A percentile compares a stretch with the other conserved stretches of the same genome.
phyloP scores from a whole-genome alignment of 306 rosid genomes.

The Hippophae rhamnoides region DNA sequence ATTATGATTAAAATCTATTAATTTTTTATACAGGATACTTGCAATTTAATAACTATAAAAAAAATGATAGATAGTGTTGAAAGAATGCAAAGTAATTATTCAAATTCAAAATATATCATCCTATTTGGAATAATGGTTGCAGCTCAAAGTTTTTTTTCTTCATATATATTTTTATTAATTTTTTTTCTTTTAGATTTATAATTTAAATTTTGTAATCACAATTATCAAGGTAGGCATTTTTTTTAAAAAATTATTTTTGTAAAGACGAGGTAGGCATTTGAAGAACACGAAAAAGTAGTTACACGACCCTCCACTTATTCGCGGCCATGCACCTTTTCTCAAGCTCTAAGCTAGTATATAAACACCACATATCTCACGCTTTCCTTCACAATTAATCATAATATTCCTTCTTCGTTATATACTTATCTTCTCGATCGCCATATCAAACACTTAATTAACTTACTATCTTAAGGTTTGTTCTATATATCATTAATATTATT shows the following conservation, averaged over 20 bases:
- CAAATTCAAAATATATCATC: slow-evolving; percentile 22
- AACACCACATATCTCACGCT: slow-evolving; percentile 29
- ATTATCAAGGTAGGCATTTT: slow-evolving; percentile 61
- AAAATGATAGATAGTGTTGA: too few relatives aligned
- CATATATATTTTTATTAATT: slow-evolving; percentile 28
- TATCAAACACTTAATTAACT: too few relatives aligned
- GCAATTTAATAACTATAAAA: too few relatives aligned
- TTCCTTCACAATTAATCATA: slow-evolving; percentile 34
- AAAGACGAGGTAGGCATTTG: slow-evolving; percentile 42
- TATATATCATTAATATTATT: too few relatives aligned
- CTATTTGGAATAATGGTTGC: slow-evolving; percentile 42
- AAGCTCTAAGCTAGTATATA: slow-evolving; percentile 49
- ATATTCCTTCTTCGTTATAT: slow-evolving; percentile 4
- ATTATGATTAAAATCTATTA: too few relatives aligned
- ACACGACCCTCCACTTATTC: slow-evolving; percentile 60
- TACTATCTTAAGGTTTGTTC: too few relatives aligned
- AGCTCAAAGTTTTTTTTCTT: slow-evolving; percentile 33
- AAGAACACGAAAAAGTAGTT: slow-evolving; percentile 55
- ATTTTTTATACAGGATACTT: too few relatives aligned
- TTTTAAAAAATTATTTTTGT: too few relatives aligned
- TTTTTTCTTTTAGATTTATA: slow-evolving; percentile 8
- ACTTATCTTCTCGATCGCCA: neutral
- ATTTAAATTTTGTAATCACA: slow-evolving; percentile 27
- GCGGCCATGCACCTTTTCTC: slow-evolving; percentile 21
- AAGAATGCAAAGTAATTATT: slow-evolving; percentile 8